Percentiles rank a stretch among this genome's conserved stretches.
Conservation (phyloP, 257 asterid genomes). For the Coffea eugenioides region DNA sequence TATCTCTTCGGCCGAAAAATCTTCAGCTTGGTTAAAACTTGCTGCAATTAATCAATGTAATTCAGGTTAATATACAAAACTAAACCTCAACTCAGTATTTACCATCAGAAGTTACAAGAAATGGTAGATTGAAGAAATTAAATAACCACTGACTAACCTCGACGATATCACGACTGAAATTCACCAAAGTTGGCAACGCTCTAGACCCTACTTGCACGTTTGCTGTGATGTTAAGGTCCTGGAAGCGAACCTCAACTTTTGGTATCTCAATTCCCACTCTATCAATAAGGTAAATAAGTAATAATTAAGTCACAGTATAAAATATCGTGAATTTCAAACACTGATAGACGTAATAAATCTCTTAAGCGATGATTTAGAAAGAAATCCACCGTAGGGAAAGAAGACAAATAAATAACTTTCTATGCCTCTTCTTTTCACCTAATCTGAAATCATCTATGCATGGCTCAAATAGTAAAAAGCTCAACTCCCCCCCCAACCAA, state of each 20-base stretch:
- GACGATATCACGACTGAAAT: constrained; percentile 54
- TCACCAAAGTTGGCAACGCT: constrained; percentile 80
- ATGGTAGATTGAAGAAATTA: background rate
- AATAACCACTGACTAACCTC: constrained; percentile 44
- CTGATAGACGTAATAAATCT: background rate
- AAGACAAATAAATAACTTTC: no score
- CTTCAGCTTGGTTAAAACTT: constrained; percentile 45
- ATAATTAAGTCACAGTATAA: background rate
- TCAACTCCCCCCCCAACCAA: no score
- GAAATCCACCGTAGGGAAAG: no score
- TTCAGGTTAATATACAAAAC: background rate
- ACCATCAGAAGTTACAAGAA: background rate
- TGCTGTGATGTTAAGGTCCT: constrained; percentile 57
- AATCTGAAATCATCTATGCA: background rate
- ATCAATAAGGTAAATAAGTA: background rate
- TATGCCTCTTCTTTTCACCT: background rate
- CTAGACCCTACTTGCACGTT: constrained; percentile 73
- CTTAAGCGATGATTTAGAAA: background rate
- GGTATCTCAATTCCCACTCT: constrained; percentile 77
- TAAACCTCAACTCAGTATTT: background rate
- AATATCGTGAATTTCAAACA: background rate
- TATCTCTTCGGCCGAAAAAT: constrained; percentile 53
- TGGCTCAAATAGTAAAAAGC: no score
- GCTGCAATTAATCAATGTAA: constrained; percentile 37
- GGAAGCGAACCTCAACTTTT: constrained; percentile 77